Base-by-base conservation (phyloP, 2,329 filamentous ascomycete species). In the Paecilomyces sp. region DNA sequence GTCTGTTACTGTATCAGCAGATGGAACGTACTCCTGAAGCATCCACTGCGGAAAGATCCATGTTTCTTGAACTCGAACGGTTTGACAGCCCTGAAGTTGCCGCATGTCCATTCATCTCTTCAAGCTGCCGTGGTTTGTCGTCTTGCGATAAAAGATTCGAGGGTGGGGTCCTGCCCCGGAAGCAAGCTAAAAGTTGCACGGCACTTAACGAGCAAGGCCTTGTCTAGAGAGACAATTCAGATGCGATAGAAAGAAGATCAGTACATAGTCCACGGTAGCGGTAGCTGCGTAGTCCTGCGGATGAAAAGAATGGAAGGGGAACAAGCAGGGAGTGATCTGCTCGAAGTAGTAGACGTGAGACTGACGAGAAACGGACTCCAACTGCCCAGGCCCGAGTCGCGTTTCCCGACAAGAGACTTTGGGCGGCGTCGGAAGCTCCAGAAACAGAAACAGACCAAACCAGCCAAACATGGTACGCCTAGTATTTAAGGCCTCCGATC, bases 21-120 rank as follows among this genome's bases (percentile, higher is more conserved):
- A 25, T 15, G 22, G 51, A 6, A 53, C 51, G 6, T 53, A 53
- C 51, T 9, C 51, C 51, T 11, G 51, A 53, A 13, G 22, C 22
- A 11, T 53, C 51, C 11, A 30, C 9, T 7, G 51, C 24, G 13
- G 51, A 53, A 30, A 28, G n/a, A 25, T 53, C 51, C 51, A 30
- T 53, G 22, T 65, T 63, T 72, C 18, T 47, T 47, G 41, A 18
- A 47, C 9, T 47, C 13, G 4, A 18, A 8, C 41, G 1, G n/a
- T 47, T 18, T 6, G 41, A 47, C n/a, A 22, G 41, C 6, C n/a
- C 6, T n/a, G 41, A 47, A 47, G 2, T 47, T n/a, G n/a, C n/a
- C 7, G 41, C 41, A n/a, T 47, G 15, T 9, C 15, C 41, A 47
- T n/a, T n/a, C 41, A 47, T 47, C 6, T 47, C n/a, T 9, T 47